phyloP scores from a whole-genome alignment of 2,329 filamentous ascomycete genomes.

The Colletotrichum chrysophilum region DNA sequence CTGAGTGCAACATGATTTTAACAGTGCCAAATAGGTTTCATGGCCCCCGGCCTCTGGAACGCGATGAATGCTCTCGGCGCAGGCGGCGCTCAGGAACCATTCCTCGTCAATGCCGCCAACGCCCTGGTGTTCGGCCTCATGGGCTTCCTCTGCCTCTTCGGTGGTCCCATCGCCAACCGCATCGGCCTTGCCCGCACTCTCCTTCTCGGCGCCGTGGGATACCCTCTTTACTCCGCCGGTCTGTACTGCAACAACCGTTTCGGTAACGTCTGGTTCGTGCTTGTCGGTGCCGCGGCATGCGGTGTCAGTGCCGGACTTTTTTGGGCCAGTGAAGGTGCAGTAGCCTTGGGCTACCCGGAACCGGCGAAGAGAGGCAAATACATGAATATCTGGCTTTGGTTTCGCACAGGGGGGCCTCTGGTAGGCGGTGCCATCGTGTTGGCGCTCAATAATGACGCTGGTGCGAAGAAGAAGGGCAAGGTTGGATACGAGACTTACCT shows the following conservation, averaged over 20 bases:
- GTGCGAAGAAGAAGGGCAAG: slow-evolving; percentile 26
- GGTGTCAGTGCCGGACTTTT: slow-evolving; percentile 54
- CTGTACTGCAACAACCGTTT: slow-evolving; percentile 55
- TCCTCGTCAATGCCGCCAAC: slow-evolving; percentile 57
- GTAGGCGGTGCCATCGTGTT: slow-evolving; percentile 52
- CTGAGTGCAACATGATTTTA: no score
- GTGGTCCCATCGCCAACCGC: slow-evolving; percentile 51
- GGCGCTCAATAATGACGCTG: slow-evolving; percentile 40
- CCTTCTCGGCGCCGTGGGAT: slow-evolving; percentile 49
- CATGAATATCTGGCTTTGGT: slow-evolving; percentile 43
- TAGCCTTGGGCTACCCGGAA: slow-evolving; percentile 55
- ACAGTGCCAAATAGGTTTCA: slow-evolving; percentile 32
- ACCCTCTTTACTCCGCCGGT: slow-evolving; percentile 51
- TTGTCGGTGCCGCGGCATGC: slow-evolving; percentile 52
- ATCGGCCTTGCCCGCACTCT: slow-evolving; percentile 53
- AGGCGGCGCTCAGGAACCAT: slow-evolving; percentile 56
- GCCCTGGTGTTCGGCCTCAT: slow-evolving; percentile 53
- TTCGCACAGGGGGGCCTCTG: slow-evolving; percentile 53
- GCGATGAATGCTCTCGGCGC: slow-evolving; percentile 60
- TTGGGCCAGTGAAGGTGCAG: slow-evolving; percentile 55
- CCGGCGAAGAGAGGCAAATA: slow-evolving; percentile 50
- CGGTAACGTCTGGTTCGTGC: slow-evolving; percentile 57
- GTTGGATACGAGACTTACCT: slow-evolving; percentile 31
- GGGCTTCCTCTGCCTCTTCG: slow-evolving; percentile 51
- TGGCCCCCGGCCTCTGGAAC: slow-evolving; percentile 58